Evolutionary conservation across 2,329 filamentous ascomycete species (phyloP), one percentile per base, ranked within the genome.

Genomic region (Talaromyces sp.): DNA sequence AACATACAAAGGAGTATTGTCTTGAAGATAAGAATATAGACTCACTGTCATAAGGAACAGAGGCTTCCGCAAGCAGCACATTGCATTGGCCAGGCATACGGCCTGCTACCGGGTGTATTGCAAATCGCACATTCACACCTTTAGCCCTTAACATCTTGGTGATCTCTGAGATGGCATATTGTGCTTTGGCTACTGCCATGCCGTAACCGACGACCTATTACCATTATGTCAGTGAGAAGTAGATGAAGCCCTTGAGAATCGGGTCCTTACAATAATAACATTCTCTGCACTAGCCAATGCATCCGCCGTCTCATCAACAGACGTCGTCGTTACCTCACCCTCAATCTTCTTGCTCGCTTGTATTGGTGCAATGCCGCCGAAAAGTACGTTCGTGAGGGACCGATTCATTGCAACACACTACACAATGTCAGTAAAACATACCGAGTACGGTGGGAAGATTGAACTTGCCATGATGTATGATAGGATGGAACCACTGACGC

Each of bases 51-150:
- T 96, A 96, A 2, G 90, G 90, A 31, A 96, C 91, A 35, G 83
- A 87, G 1, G 91, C 91, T 72, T 96, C 91, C 0, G 91, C 91
- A 13, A 96, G 84, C 2, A 96, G 79, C 3, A 96, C 91, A 67
- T 96, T 96, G 76, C 91, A 96, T 74, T 96, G 91, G 0, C 91
- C 91, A 0, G 91, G 91, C 91, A 96, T 96, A 33, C 91, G 84
- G 10, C 91, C 91, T 0, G 91, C 91, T 28, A 96, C 91, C 0
- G 91, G 91, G 69, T 96, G 91, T 64, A 96, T 94, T 6, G 90
- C 91, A 68, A 96, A 96, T 28, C 91, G 87, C 7, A 96, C 91
- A 21, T 87, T 90, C 65, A 94, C 80, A 3, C 88, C 88, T 70
- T 87, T 88, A 40, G 82, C 76, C n/a, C 89, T 85, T 15, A 96